Evolutionary conservation across 257 asterid species (phyloP), one percentile per base, ranked within the genome.

Genomic region (Capsicum chinense): DNA sequence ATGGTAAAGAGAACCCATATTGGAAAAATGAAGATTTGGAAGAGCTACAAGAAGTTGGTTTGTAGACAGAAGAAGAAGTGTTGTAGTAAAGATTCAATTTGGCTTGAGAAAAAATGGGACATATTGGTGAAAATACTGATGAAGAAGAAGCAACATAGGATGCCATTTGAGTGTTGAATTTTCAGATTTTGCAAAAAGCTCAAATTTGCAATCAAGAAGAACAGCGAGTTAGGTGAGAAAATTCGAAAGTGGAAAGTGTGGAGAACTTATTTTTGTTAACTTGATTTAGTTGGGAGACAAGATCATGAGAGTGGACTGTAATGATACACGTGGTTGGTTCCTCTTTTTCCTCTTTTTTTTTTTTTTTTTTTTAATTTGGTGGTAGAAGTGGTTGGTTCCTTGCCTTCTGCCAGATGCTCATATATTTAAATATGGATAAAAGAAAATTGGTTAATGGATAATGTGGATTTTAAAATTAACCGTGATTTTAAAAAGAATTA

Each of bases 91-190:
- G 17, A n/a, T 85, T 90, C 79, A 81, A 83, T 33, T 93, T 92
- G 50, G 87, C 80, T 56, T 79, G 84, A 4, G 85, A 54, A 13
- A 85, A 86, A 84, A 86, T 42, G 47, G 69, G 89, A 62, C 88
- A 15, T 5, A 50, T 67, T 60, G 97, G 92, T 11, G 90, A 80
- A 62, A 88, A 85, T 83, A 91, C 84, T 9, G 95, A 88, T 62
- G 97, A 91, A 89, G 88, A 91, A 9, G 96, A 90, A 88, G 88
- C 90, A 7, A 94, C 89, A 91, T 90, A 86, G 37, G 85, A 84
- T 86, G 89, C 87, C 58, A 59, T 60, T 50, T 50, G 9, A 60
- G 80, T 54, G 82, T 48, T 17, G 82, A 19, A 9, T n/a, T 60
- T 58, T 70, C 48, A 48, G 79, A 64, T 21, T 74, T 50, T 14